Evolutionary conservation across 371 early-diverging fungal species (phyloP).

Genomic region (Mortierella sp.): DNA sequence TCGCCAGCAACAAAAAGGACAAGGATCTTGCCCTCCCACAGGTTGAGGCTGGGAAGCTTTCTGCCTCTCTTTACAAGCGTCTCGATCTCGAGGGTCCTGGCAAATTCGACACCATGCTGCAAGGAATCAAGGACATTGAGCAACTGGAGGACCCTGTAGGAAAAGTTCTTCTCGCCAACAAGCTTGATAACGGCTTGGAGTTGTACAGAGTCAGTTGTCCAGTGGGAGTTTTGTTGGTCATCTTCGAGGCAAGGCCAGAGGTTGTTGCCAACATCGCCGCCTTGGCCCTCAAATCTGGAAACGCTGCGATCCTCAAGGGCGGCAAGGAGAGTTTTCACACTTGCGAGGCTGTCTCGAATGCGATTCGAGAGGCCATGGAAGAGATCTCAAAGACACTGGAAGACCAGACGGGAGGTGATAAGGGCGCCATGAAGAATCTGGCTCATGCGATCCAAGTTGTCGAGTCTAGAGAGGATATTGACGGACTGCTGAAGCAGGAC

Average conservation of each 20-base stretch:
- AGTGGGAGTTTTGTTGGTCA: slow-evolving; percentile 94
- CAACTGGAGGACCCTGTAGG: slow-evolving; percentile 87
- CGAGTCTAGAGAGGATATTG: slow-evolving; percentile 88
- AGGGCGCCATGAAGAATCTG: slow-evolving; percentile 59
- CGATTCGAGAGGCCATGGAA: slow-evolving; percentile 81
- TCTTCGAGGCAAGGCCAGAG: slow-evolving; percentile 98
- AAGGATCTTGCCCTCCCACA: slow-evolving; percentile 77
- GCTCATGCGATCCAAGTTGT: slow-evolving; percentile 88
- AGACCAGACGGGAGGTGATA: neutral
- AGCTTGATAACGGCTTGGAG: slow-evolving; percentile 84
- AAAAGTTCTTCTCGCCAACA: slow-evolving; percentile 81
- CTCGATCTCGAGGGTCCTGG: slow-evolving; percentile 88
- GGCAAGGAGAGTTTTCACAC: slow-evolving; percentile 87
- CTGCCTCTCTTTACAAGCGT: slow-evolving; percentile 84
- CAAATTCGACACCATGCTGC: slow-evolving; percentile 87
- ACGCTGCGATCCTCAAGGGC: slow-evolving; percentile 97
- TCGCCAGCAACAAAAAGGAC: slow-evolving; percentile 85
- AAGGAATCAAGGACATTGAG: slow-evolving; percentile 91
- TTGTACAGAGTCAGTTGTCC: slow-evolving; percentile 92
- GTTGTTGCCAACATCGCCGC: slow-evolving; percentile 96
- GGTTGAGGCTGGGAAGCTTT: slow-evolving; percentile 80
- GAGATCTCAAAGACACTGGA: slow-evolving; percentile 42
- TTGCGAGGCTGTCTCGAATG: slow-evolving; percentile 78
- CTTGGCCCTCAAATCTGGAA: slow-evolving; percentile 95
- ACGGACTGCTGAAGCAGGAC: slow-evolving; percentile 85